Base-by-base conservation (phyloP, 148 eudicot species). In the Rhododendron ovatum region DNA sequence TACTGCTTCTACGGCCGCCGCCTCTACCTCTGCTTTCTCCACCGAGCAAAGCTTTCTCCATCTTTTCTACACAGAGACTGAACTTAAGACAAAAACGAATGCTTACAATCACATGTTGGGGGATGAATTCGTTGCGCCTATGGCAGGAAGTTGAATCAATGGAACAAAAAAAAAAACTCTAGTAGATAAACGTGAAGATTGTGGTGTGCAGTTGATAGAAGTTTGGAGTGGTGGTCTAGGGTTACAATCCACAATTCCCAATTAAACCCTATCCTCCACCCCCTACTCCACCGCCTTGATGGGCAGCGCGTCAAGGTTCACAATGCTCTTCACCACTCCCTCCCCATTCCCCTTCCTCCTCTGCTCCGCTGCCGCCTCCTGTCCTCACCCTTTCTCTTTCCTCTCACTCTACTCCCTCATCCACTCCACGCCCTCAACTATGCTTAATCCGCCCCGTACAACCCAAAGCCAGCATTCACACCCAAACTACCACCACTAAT, bases 301-400 rank as follows among this genome's bases (percentile, higher is more conserved):
- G 95, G 88, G 89, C 65, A 87, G 91, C 84, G 91, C 94, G 69
- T 85, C 93, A 79, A 86, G 94, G 76, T 57, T 91, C 79, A 85
- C 89, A 76, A 71, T 80, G 2, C 87, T 91, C 69, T 83, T 91
- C 81, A 47, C 89, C 75, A 74, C 87, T 51, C 89, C 92, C 11
- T 71, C 87, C 83, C 87, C 91, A 43, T n/a, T 84, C 43, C 39
- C 39, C 3, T 37, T 3, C 39, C 82, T 51, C 81, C 84, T 69
- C 71, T 84, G 84, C 89, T 86, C 74, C 89, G 75, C 55, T 59
- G 85, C 43, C 88, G 50, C 78, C 53, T 82, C 88, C 81, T 87
- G 81, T 75, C 78, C 78, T 82, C 39, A 37, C 39, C 39, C 39
- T 37, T 4, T 37, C 76, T 18, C 73, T 51, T 80, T 26, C 82